These are phyloP conservation scores for Claviceps sp. DNA, from an alignment of 2,329 filamentous ascomycete species.

Conservation along the genomic window DNA sequence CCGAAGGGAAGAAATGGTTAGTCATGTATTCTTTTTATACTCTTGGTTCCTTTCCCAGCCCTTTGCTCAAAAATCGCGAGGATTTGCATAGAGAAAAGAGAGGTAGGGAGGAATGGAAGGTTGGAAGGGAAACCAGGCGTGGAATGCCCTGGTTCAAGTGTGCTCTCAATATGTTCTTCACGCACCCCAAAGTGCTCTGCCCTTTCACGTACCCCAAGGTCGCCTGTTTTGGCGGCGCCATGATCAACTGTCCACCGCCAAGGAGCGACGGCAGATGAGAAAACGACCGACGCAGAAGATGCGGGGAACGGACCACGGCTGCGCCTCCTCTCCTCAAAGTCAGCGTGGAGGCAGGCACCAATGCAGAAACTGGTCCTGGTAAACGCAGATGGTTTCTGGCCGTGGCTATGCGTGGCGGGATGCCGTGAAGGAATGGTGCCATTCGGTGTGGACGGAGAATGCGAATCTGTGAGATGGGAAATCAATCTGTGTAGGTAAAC, in stretches of 20 bases:
- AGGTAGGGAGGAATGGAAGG: too few relatives aligned
- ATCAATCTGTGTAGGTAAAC: too few relatives aligned
- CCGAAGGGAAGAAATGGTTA: not conserved
- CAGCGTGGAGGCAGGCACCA: not conserved
- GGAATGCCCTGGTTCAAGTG: too few relatives aligned
- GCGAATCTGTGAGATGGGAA: too few relatives aligned
- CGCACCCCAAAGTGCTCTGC: slow-evolving; percentile 63
- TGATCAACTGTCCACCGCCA: slow-evolving; percentile 13
- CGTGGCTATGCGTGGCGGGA: not conserved
- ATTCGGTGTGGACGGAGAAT: not conserved
- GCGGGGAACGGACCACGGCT: not conserved
- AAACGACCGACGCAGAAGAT: slow-evolving; percentile 1
- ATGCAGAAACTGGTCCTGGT: too few relatives aligned
- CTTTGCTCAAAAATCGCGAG: not conserved
- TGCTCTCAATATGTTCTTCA: slow-evolving; percentile 4
- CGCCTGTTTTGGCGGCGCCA: slow-evolving; percentile 55
- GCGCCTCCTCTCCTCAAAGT: slow-evolving; percentile 5
- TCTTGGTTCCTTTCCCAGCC: not conserved
- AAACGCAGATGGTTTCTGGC: not conserved
- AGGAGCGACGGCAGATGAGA: not conserved
- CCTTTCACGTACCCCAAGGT: slow-evolving; percentile 79
- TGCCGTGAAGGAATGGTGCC: not conserved
- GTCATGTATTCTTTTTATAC: not conserved
- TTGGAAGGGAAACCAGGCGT: too few relatives aligned
- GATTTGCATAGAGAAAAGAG: too few relatives aligned